These are phyloP conservation scores for Ophiostoma australiae DNA, from an alignment of 2,329 filamentous ascomycete genomes.

Conservation along the genomic window DNA sequence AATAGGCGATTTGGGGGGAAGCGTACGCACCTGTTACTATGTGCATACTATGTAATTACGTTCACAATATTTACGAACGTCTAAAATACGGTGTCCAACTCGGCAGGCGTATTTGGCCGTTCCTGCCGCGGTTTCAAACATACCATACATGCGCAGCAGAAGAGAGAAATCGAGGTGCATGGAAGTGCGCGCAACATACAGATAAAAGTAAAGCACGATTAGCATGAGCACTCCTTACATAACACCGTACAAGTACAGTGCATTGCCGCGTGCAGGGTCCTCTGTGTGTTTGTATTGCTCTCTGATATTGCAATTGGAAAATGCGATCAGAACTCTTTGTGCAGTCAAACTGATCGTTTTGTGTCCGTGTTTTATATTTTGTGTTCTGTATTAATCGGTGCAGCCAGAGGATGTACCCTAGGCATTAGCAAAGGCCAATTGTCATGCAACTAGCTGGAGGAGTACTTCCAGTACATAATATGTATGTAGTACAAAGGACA, in stretches of 20 bases:
- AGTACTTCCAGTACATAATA: neutral
- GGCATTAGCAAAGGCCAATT: neutral
- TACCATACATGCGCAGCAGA: neutral
- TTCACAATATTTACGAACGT: neutral
- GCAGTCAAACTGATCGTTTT: neutral
- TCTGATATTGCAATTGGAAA: neutral
- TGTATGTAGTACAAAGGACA: too few relatives aligned
- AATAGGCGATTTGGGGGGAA: neutral
- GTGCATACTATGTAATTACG: neutral
- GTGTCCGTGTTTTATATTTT: neutral
- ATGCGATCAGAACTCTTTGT: too few relatives aligned
- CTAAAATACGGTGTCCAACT: neutral
- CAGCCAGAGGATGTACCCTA: neutral
- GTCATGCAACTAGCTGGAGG: neutral
- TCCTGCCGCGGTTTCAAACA: slow-evolving; percentile 3
- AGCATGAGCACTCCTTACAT: neutral
- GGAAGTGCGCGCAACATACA: neutral
- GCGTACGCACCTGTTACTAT: neutral
- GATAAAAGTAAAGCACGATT: neutral
- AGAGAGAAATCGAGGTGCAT: neutral
- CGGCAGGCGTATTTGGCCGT: neutral
- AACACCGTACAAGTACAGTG: neutral
- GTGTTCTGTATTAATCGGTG: neutral
- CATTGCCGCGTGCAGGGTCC: slow-evolving; percentile 3
- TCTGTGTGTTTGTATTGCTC: neutral